These are phyloP conservation scores for Neonectria faginata DNA, from an alignment of 2,329 filamentous ascomycete genomes.

Conservation along the genomic window DNA sequence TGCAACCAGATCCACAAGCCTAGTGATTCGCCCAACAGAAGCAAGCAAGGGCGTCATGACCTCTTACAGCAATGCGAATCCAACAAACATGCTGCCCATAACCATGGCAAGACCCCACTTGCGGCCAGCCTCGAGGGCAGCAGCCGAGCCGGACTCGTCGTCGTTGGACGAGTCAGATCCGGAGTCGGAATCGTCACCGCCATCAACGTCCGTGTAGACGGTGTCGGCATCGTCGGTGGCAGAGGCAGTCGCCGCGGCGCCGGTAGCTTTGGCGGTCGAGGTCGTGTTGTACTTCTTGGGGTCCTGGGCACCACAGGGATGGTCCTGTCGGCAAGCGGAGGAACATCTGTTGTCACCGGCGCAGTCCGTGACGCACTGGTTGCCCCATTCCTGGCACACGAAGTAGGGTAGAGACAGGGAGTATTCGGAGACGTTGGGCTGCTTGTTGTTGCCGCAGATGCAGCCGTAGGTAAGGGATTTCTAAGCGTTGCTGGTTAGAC, in stretches of 20 bases:
- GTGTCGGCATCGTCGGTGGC: constrained; percentile 49
- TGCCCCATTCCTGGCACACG: constrained; percentile 78
- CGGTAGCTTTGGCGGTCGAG: constrained; percentile 52
- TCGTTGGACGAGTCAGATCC: constrained; percentile 20
- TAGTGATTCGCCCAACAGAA: neutral
- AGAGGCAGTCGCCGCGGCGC: constrained; percentile 52
- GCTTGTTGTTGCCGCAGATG: constrained; percentile 73
- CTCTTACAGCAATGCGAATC: constrained; percentile 55
- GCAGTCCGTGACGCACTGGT: constrained; percentile 73
- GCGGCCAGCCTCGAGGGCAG: constrained; percentile 50
- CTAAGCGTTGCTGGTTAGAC: constrained; percentile 49
- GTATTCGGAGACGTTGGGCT: constrained; percentile 81
- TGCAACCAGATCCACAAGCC: constrained; percentile 29
- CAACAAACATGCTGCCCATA: constrained; percentile 53
- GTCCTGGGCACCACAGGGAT: constrained; percentile 78
- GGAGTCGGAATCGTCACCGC: constrained; percentile 27
- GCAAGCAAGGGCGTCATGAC: neutral
- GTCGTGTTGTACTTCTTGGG: constrained; percentile 71
- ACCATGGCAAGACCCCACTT: constrained; percentile 54
- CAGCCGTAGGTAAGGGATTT: constrained; percentile 75
- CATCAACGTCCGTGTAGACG: constrained; percentile 49
- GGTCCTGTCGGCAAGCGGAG: constrained; percentile 69
- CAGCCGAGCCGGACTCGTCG: constrained; percentile 44
- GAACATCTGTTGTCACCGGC: constrained; percentile 67
- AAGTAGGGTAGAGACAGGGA: constrained; percentile 83